Conservation (phyloP, 2,329 filamentous ascomycete species). For the Capronia americana region DNA sequence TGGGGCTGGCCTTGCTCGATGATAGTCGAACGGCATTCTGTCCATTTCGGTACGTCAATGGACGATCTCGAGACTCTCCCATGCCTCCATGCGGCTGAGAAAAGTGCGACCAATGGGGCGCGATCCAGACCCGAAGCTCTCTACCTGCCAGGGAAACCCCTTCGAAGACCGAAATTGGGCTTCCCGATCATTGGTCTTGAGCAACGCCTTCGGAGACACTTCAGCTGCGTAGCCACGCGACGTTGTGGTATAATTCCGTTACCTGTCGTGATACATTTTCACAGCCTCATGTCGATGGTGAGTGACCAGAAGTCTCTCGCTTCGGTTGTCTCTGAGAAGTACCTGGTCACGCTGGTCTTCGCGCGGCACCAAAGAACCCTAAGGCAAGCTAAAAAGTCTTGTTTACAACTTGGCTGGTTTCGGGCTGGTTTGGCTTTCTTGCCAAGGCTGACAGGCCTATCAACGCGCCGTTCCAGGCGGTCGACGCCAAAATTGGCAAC, state of each 20-base stretch:
- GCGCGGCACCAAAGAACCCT: not conserved
- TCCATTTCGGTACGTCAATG: not conserved
- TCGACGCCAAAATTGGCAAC: constrained; percentile 6
- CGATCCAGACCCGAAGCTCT: not conserved
- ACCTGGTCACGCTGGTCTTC: no score
- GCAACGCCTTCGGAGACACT: not conserved
- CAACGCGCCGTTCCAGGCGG: not conserved
- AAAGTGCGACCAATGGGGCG: not conserved
- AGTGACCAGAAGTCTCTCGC: not conserved
- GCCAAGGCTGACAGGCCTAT: not conserved
- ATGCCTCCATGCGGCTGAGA: not conserved
- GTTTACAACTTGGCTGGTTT: not conserved
- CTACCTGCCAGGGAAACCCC: not conserved
- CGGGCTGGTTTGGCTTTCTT: constrained; percentile 1
- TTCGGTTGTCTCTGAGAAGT: not conserved
- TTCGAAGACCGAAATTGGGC: not conserved
- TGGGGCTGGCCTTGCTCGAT: constrained; percentile 48
- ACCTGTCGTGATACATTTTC: not conserved
- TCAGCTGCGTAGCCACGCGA: not conserved
- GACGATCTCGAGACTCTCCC: no score
- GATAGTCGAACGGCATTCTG: not conserved
- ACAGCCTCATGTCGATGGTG: not conserved
- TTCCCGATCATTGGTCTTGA: not conserved
- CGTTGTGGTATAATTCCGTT: not conserved
- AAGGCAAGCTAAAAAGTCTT: constrained; percentile 8